phyloP scores from a whole-genome alignment of 129 eudicot species.

The Silybum marianum region DNA sequence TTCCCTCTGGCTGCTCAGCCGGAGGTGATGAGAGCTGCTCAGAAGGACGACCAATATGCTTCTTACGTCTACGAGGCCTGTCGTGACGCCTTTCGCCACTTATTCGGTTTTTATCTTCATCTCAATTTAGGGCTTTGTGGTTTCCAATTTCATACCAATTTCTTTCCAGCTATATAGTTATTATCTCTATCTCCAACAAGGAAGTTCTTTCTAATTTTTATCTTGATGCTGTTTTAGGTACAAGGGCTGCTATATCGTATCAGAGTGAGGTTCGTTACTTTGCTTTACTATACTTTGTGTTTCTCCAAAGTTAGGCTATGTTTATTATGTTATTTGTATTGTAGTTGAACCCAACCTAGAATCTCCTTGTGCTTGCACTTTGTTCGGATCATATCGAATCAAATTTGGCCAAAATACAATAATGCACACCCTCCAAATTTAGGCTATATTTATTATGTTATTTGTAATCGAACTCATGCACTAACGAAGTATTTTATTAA shows the following conservation, averaged over 20 bases:
- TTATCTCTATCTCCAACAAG: neutral
- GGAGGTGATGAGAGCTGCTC: slow-evolving; percentile 98
- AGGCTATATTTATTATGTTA: too few species aligned
- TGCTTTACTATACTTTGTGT: neutral
- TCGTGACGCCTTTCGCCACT: slow-evolving; percentile 97
- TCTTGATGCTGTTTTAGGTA: slow-evolving; percentile 50
- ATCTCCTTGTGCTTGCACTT: neutral
- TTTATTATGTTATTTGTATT: neutral
- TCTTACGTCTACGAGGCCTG: slow-evolving; percentile 95
- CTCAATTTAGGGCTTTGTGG: slow-evolving; percentile 12
- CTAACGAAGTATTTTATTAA: neutral
- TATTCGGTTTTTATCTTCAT: slow-evolving; percentile 59
- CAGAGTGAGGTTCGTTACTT: slow-evolving; percentile 71
- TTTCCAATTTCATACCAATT: neutral
- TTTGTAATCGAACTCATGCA: too few species aligned
- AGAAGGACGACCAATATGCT: slow-evolving; percentile 96
- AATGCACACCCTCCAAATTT: neutral
- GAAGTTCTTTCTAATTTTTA: neutral
- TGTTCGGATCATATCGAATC: neutral
- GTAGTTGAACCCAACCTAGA: neutral
- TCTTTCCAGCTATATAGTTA: neutral
- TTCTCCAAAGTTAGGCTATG: slow-evolving; percentile 16
- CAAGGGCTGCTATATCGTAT: slow-evolving; percentile 83
- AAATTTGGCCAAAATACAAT: neutral
- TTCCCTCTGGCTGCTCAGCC: slow-evolving; percentile 95